Evolutionary conservation across 2,329 filamentous ascomycete species (phyloP).

Genomic region (Diaporthe sp.): DNA sequence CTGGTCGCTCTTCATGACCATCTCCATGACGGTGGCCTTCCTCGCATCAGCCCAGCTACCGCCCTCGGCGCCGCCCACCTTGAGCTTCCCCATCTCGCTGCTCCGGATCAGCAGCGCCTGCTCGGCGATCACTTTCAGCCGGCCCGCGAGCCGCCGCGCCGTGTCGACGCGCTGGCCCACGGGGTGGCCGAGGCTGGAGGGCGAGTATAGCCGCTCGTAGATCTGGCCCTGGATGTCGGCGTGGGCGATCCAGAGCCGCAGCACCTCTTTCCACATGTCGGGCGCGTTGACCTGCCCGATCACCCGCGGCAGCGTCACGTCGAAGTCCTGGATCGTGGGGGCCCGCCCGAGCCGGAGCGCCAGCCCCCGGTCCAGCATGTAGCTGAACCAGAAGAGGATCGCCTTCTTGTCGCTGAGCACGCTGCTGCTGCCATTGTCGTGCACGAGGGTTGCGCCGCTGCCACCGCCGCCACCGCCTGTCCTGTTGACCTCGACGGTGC

Average conservation of each 20-base stretch:
- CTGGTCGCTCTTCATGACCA: conserved; percentile 62
- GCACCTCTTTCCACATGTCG: conserved; percentile 62
- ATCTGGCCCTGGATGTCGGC: conserved; percentile 70
- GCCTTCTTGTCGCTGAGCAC: conserved; percentile 53
- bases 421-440: conserved; percentile 41
- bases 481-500: conserved; percentile 44
- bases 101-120: conserved; percentile 54
- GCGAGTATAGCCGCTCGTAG: conserved; percentile 71
- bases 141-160: conserved; percentile 56
- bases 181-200: conserved; percentile 58
- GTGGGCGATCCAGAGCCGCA: conserved; percentile 68
- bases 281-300: conserved; percentile 47
- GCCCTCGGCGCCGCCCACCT: background rate
- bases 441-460: conserved; percentile 59
- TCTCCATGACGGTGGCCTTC: conserved; percentile 58
- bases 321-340: conserved; percentile 69
- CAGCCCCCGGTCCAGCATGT: conserved; percentile 71
- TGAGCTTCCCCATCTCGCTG: conserved; percentile 53
- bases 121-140: conserved; percentile 55
- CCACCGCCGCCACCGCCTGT: conserved; percentile 57
- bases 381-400: conserved; percentile 65
- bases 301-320: conserved; percentile 61
- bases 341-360: conserved; percentile 72
- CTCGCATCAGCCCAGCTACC: conserved; percentile 47
- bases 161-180: conserved; percentile 56